Conservation (phyloP, 2,329 filamentous ascomycete species). For the Aureobasidium vineae region DNA sequence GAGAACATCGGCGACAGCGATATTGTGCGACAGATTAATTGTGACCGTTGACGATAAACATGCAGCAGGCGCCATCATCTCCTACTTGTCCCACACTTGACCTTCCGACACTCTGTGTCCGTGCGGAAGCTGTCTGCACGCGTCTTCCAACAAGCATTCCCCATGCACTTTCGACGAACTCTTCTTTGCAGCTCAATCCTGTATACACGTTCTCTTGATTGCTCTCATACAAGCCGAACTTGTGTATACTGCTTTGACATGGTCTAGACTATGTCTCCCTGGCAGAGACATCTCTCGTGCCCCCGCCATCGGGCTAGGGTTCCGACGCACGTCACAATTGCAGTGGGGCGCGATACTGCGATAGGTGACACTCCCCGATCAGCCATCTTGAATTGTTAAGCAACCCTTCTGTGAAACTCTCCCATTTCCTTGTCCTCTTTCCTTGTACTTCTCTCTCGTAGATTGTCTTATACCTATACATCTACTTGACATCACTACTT, state of each 20-base stretch:
- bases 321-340: conserved; percentile 12
- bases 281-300: neutral
- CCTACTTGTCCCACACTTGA: neutral
- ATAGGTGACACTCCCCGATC: conserved; percentile 10
- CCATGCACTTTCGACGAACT: neutral
- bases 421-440: neutral
- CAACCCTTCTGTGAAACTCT: neutral
- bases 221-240: neutral
- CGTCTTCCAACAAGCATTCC: neutral
- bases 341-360: neutral
- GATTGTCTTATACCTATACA: neutral
- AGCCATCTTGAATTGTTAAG: neutral
- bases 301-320: conserved; percentile 1
- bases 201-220: neutral
- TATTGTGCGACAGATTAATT: neutral
- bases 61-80: conserved; percentile 1
- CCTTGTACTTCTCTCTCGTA: neutral
- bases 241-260: neutral
- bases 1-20: neutral
- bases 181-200: neutral
- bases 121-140: neutral
- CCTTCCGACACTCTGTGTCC: neutral
- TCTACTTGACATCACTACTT: neutral
- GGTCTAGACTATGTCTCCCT: neutral
- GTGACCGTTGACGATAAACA: conserved; percentile 1